Evolutionary conservation across 129 eudicot genomes (phyloP).

Genomic region (Ambrosia trifida): DNA sequence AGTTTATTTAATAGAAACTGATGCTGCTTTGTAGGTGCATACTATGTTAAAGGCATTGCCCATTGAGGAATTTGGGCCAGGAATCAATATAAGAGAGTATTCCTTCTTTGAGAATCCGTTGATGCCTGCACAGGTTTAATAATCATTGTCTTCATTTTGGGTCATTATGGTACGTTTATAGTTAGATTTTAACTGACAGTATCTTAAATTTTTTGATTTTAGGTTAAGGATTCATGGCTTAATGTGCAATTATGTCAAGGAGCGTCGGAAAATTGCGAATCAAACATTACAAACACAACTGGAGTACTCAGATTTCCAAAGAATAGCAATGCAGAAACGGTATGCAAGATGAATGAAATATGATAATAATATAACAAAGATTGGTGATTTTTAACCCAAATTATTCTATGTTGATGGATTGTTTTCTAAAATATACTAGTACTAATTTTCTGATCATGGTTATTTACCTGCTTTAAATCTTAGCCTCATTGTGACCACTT

Average conservation of each 20-base stretch:
- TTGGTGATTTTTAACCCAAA: neutral
- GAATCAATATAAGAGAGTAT: slow-evolving; percentile 71
- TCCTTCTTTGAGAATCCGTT: slow-evolving; percentile 82
- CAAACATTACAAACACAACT: slow-evolving; percentile 51
- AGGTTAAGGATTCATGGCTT: slow-evolving; percentile 99
- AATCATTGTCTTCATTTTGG: neutral
- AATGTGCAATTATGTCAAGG: slow-evolving; percentile 89
- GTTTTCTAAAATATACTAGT: neutral
- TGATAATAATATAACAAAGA: too few species aligned
- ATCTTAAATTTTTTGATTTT: slow-evolving; percentile 22
- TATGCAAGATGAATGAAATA: too few species aligned
- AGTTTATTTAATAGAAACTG: neutral
- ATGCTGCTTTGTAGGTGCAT: slow-evolving; percentile 55
- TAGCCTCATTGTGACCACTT: slow-evolving; percentile 2
- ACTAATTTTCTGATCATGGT: neutral
- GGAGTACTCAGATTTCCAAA: slow-evolving; percentile 71
- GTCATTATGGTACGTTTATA: neutral
- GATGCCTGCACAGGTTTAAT: slow-evolving; percentile 63
- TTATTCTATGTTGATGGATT: neutral
- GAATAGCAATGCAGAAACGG: slow-evolving; percentile 79
- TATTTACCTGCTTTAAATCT: neutral
- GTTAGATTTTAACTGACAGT: slow-evolving; percentile 11
- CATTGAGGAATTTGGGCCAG: slow-evolving; percentile 75
- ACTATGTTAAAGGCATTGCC: slow-evolving; percentile 73
- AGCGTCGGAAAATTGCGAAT: slow-evolving; percentile 66